phyloP scores from a whole-genome alignment of 352 stramenopile genomes.

The Hyaloperonospora arabidopsidis region DNA sequence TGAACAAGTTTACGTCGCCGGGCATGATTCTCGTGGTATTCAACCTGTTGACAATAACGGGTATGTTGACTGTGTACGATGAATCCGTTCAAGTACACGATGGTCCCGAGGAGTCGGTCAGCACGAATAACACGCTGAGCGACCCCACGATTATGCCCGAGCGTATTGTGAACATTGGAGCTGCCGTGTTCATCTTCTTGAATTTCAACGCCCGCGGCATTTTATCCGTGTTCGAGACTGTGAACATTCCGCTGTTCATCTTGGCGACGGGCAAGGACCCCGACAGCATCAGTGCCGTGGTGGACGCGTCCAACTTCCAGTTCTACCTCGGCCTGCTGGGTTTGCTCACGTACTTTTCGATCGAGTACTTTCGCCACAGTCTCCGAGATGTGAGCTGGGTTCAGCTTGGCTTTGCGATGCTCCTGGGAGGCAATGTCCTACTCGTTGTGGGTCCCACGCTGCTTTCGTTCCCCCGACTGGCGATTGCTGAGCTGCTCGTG shows the following conservation, averaged over 20 bases:
- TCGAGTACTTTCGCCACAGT: conserved; percentile 56
- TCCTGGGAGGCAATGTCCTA: conserved; percentile 48
- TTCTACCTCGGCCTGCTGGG: conserved; percentile 63
- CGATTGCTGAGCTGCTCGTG: conserved; percentile 51
- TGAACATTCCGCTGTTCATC: conserved; percentile 70
- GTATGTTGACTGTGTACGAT: conserved; percentile 55
- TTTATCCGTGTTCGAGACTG: conserved; percentile 67
- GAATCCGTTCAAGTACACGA: conserved; percentile 38
- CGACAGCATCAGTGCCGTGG: conserved; percentile 35
- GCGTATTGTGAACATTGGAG: conserved; percentile 53
- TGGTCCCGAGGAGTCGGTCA: conserved; percentile 35
- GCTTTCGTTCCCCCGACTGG: conserved; percentile 39
- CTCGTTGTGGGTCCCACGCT: conserved; percentile 32
- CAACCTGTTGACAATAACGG: conserved; percentile 46
- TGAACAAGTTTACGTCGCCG: conserved; percentile 61
- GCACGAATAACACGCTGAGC: conserved; percentile 36
- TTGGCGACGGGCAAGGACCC: conserved; percentile 49
- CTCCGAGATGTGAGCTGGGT: conserved; percentile 58
- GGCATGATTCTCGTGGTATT: conserved; percentile 49
- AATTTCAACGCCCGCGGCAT: conserved; percentile 70
- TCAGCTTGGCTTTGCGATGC: conserved; percentile 49
- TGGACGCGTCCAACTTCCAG: conserved; percentile 65
- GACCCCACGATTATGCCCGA: conserved; percentile 39
- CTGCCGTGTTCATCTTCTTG: conserved; percentile 59
- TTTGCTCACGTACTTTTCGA: conserved; percentile 66